Percentiles rank a stretch among this genome's conserved stretches.
phyloP scores from a whole-genome alignment of 768 basidiomycete genomes.

The Clavulina sp. region DNA sequence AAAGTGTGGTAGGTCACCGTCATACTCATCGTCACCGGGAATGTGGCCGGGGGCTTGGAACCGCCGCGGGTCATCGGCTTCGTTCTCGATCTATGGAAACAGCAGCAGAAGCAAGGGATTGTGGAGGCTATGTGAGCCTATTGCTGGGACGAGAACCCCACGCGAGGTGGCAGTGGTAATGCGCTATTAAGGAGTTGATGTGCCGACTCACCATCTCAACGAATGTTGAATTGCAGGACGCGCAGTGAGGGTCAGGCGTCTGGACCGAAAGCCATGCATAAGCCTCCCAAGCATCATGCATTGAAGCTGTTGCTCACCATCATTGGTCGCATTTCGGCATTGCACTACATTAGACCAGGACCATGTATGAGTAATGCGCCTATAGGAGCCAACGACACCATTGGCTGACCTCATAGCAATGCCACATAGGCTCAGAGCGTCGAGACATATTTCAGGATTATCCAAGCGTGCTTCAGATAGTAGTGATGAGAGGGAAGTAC shows the following conservation, averaged over 20 bases:
- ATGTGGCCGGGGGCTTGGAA: conserved; percentile 23
- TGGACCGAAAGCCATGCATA: conserved; percentile 18
- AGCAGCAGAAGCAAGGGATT: background rate
- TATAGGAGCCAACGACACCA: background rate
- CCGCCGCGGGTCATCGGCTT: conserved; percentile 54
- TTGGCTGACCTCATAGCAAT: conserved; percentile 9
- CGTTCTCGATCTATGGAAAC: conserved; percentile 46
- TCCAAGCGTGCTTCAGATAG: too few relatives aligned
- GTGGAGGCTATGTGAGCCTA: background rate
- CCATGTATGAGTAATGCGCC: background rate
- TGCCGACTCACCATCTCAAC: conserved; percentile 44
- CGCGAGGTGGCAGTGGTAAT: background rate
- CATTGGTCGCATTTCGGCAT: conserved; percentile 73
- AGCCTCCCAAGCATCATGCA: background rate
- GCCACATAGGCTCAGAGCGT: conserved; percentile 8
- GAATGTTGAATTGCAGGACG: conserved; percentile 65
- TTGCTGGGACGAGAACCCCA: background rate
- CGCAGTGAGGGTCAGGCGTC: conserved; percentile 70
- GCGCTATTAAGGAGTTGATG: background rate
- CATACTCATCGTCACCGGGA: conserved; percentile 3
- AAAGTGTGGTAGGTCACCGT: background rate
- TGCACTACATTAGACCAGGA: conserved; percentile 56
- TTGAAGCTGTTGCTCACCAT: conserved; percentile 35
- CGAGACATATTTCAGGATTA: too few relatives aligned
- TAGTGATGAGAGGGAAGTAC: too few relatives aligned